Base-by-base conservation (phyloP, 2,329 filamentous ascomycete genomes). In the Penicillium brevicompactum region DNA sequence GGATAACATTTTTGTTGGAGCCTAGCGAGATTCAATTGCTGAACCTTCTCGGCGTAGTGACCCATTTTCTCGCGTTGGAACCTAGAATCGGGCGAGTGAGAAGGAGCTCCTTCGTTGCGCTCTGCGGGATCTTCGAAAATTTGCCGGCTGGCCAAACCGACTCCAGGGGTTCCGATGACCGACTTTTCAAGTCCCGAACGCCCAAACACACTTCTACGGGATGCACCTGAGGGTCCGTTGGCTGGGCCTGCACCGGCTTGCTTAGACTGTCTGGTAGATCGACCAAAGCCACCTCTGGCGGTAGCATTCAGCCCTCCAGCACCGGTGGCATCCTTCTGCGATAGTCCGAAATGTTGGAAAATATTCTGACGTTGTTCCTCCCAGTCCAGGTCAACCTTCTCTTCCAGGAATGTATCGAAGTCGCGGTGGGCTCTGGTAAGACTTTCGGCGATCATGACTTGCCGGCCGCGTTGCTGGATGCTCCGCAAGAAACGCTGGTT, bases 361-460 rank as follows among this genome's bases (percentile, higher is more conserved):
- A 99, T 96, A 62, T 87, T 87, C 74, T 90, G 91, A 59, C 93
- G 88, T 77, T 97, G 93, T 14, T 89, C 88, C 65, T 97, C 92
- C 92, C 94, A 97, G 72, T 97, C 92, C 79, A 96, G 88, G 30
- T 92, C 91, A 47, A 97, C 87, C 69, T 96, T 95, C 67, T 97
- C 92, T 71, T 97, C 92, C 53, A 99, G 81, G 72, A 96, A 97
- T 57, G 85, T 84, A 71, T 99, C 92, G 71, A 99, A 97, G 69
- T 97, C 94, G 53, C 87, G 86, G 57, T 93, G 88, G 4, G 92
- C 94, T 67, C 92, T 87, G 67, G 93, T 88, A 58, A 97, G 80
- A n/a, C 91, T 91, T 71, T 97, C 92, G 32, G 90, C 85, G 65
- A 97, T 92, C 85, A 96, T 92, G 68, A 89, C 91, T 54, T 96